Base-by-base conservation (phyloP, 768 basidiomycete species). In the Boletus pseudopeckii region DNA sequence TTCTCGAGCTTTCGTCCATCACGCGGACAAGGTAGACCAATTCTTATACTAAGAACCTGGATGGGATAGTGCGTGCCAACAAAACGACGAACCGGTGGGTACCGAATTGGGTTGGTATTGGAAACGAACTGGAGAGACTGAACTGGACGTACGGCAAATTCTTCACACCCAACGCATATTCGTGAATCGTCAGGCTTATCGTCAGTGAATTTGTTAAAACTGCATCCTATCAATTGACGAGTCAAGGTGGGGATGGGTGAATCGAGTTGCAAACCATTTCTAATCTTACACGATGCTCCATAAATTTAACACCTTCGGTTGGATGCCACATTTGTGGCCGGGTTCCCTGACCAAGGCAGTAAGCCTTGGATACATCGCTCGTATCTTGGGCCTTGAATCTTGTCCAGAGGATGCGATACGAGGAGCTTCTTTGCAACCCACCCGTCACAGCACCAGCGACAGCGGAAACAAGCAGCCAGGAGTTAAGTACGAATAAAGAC, bases 201-300 rank as follows among this genome's bases (percentile, higher is more conserved):
- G 13, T 50, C 49, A 7, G 40, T 42, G 22, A 50, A 50, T n/a
- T 34, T 50, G 40, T 50, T 32, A 32, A 50, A 50, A 41, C 40
- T 50, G 22, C 34, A 42, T 50, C 49, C 49, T 50, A 20, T 24
- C 38, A 11, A 22, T 15, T 8, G 43, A 44, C 3, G 2, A 18
- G n/a, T 18, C 7, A 44, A 44, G 1, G 26, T 8, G n/a, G 17
- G 10, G 28, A 1, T 28, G 11, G 24, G n/a, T 5, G n/a, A 18
- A 30, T 30, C 7, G 24, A 17, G 4, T 13, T 7, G 13, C 11
- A 32, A 49, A 14, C n/a, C n/a, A n/a, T n/a, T n/a, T n/a, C n/a
- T n/a, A n/a, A n/a, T n/a, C n/a, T n/a, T n/a, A n/a, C n/a, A n/a
- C n/a, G n/a, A n/a, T n/a, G n/a, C n/a, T n/a, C n/a, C n/a, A n/a